A percentile compares a stretch with the other conserved stretches of the same genome.
These are phyloP conservation scores for Dicorynia guianensis DNA, from an alignment of 306 rosid species.

Conservation along the genomic window DNA sequence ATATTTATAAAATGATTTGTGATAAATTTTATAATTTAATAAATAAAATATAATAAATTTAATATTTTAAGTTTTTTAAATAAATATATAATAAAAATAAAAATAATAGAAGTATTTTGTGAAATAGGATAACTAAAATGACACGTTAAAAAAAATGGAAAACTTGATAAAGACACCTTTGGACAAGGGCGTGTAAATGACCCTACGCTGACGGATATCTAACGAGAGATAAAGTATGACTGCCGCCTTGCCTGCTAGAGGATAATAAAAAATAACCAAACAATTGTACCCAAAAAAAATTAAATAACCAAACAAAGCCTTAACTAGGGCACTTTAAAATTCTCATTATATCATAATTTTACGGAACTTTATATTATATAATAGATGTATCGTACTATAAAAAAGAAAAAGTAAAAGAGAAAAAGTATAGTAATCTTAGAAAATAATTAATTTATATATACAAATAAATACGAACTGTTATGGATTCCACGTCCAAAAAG, in stretches of 20 bases:
- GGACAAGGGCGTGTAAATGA: constrained; percentile 55
- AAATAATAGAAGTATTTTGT: no score
- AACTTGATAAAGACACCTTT: constrained; percentile 51
- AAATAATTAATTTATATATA: constrained; percentile 23
- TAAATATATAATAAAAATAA: no score
- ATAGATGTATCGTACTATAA: background rate
- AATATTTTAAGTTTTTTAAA: no score
- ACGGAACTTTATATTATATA: constrained; percentile 35
- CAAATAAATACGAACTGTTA: constrained; percentile 38
- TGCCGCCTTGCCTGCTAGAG: constrained; percentile 59
- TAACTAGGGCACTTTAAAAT: constrained; percentile 48
- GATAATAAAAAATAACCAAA: constrained; percentile 65
- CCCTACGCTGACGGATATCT: constrained; percentile 69
- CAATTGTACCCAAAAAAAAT: no score
- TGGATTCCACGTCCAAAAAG: constrained; percentile 77
- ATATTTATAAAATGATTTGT: no score
- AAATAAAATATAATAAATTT: no score
- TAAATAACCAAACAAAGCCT: constrained; percentile 53
- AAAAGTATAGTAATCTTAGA: constrained; percentile 30
- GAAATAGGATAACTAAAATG: background rate
- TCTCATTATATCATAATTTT: constrained; percentile 43
- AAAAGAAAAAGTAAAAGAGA: constrained; percentile 32
- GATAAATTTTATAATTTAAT: no score
- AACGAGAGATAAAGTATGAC: constrained; percentile 59
- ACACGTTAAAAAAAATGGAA: background rate